phyloP scores from a whole-genome alignment of 1,284 basidiomycete species.

The Ceratobasidium sp. region DNA sequence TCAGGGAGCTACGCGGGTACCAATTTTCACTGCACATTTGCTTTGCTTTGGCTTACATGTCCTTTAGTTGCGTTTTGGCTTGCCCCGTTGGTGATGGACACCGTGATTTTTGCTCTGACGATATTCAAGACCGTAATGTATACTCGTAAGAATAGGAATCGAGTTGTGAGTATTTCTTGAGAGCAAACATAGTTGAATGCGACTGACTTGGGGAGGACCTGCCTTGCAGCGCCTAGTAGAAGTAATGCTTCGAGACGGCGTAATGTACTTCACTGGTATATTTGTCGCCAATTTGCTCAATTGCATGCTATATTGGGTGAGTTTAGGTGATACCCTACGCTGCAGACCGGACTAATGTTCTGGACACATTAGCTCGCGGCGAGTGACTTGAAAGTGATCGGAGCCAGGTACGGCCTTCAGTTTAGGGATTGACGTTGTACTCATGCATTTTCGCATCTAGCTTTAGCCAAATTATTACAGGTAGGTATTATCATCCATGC shows the following conservation, averaged over 20 bases:
- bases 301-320: conserved; percentile 18
- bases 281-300: conserved; percentile 23
- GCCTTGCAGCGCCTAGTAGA: conserved; percentile 7
- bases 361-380: conserved; percentile 13
- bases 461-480: conserved; percentile 30
- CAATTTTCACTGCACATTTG: background rate
- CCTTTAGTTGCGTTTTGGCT: conserved; percentile 23
- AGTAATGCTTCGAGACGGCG: conserved; percentile 24
- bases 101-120: conserved; percentile 13
- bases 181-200: background rate
- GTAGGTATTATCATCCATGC: background rate
- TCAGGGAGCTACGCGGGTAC: conserved; percentile 7
- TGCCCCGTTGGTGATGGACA: conserved; percentile 22
- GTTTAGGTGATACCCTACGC: background rate
- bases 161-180: conserved; percentile 1
- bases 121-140: conserved; percentile 16
- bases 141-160: background rate
- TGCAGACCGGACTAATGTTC: background rate
- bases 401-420: conserved; percentile 16
- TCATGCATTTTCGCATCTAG: background rate
- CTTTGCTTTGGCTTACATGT: no score
- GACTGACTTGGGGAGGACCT: background rate
- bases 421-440: background rate
- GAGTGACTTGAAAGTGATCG: conserved; percentile 17
- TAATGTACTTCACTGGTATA: conserved; percentile 27